Base-by-base conservation (phyloP, 805 yeast genomes). In the Spathaspora hagerdaliae region DNA sequence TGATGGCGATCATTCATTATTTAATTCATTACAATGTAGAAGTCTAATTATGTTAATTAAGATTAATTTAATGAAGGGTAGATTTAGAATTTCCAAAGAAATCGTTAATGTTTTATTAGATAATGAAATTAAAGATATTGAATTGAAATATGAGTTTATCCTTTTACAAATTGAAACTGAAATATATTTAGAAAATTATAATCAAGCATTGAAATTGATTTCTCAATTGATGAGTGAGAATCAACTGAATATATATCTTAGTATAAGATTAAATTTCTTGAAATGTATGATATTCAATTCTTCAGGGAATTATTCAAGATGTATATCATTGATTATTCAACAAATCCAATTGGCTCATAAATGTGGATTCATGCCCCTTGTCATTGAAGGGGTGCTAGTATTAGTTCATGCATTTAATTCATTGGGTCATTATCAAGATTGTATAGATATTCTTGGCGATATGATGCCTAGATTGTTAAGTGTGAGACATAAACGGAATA, bases 251-350 rank as follows among this genome's bases (percentile, higher is more conserved):
- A 63, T 69, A 31, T 67, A 64, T 41, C 74, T 78, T 69, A 65
- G 67, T 33, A 60, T 80, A 19, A 69, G 69, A 53, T 71, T 76
- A 45, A 77, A 72, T 39, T 52, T 81, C 9, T 53, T 81, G 42
- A 75, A 77, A 52, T 72, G 79, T 37, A 54, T 64, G 11, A 66
- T 79, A 1, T 61, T 80, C 47, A 52, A 73, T 24, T 52, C 61
- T 5, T 58, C 75, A 12, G 74, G 77, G 0, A 61, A 71, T 5
- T 77, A 81, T 11, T 59, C 74, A 8, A 68, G 84, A 46, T 79
- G 78, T 0, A 50, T 83, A 7, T 73, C 84, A 0, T 55, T 74
- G 14, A 54, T 82, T 0, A 56, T 78, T 6, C 78, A 78, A 49
- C 71, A 80, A 42, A 60, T 84, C 1, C 72, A 75, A 39, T 54